Evolutionary conservation across 78 protist species (phyloP).

Genomic region (Planoprotostelium fungivorum): DNA sequence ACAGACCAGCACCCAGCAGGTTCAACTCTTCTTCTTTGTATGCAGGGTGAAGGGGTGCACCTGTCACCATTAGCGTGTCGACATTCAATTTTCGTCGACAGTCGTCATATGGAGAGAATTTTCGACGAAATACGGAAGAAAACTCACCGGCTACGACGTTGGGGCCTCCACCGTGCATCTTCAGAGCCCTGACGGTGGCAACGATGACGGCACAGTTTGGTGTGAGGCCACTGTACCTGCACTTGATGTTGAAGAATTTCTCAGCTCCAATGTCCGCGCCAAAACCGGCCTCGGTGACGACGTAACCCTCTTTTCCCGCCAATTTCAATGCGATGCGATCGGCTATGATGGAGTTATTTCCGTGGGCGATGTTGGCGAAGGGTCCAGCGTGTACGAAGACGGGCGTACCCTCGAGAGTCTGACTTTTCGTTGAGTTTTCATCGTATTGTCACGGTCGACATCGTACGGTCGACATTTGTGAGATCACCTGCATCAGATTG

Average conservation of each 20-base stretch:
- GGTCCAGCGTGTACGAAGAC: conserved; percentile 98
- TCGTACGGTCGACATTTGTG: conserved; percentile 39
- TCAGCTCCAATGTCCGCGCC: conserved; percentile 93
- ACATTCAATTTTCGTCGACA: too few relatives aligned
- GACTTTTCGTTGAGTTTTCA: too few relatives aligned
- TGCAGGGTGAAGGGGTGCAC: conserved; percentile 51
- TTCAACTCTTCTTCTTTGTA: conserved; percentile 56
- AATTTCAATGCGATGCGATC: conserved; percentile 89
- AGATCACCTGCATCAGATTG: conserved; percentile 88
- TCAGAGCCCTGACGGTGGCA: conserved; percentile 92
- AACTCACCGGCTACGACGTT: conserved; percentile 66
- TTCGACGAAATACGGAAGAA: neutral
- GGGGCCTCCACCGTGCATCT: conserved; percentile 94
- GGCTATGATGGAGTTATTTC: conserved; percentile 92
- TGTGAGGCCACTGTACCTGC: conserved; percentile 75
- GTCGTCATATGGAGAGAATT: neutral
- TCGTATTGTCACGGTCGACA: neutral
- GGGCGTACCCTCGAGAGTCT: conserved; percentile 81
- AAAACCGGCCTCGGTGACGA: conserved; percentile 96
- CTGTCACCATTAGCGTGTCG: neutral
- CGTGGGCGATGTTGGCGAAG: conserved; percentile 98
- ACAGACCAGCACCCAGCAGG: conserved; percentile 53
- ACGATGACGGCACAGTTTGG: conserved; percentile 90
- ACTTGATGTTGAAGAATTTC: conserved; percentile 96
- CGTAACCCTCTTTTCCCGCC: conserved; percentile 91